phyloP scores from a whole-genome alignment of 2,329 filamentous ascomycete species.

The Aspergillus phoenicis region DNA sequence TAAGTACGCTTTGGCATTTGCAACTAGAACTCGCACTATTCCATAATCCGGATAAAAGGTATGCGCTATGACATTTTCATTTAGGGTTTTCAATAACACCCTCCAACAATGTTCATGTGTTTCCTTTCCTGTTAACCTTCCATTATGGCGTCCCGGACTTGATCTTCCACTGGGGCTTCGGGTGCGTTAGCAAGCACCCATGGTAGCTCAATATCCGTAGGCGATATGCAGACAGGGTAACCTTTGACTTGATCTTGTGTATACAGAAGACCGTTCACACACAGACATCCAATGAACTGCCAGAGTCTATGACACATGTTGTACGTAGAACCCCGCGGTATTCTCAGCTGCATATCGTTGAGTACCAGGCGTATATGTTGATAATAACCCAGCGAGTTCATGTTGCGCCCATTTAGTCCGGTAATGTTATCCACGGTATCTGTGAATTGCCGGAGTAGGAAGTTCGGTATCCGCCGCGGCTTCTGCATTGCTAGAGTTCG shows the following conservation, averaged over 20 bases:
- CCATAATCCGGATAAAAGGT: too few relatives aligned
- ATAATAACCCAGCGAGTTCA: background rate
- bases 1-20: too few relatives aligned
- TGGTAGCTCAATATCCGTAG: background rate
- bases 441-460: background rate
- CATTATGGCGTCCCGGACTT: background rate
- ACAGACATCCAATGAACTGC: background rate
- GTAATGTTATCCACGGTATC: background rate
- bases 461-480: background rate
- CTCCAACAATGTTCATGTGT: background rate
- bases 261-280: background rate
- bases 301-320: background rate
- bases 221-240: background rate
- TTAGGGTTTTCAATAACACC: too few relatives aligned
- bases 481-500: background rate
- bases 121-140: background rate
- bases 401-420: background rate
- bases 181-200: background rate
- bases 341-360: background rate
- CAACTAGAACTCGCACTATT: too few relatives aligned
- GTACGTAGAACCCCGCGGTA: background rate
- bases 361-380: background rate
- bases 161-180: background rate
- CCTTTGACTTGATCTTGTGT: background rate
- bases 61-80: too few relatives aligned